Base-by-base conservation (phyloP, 768 basidiomycete genomes). In the Psilocybe subaeruginosa region DNA sequence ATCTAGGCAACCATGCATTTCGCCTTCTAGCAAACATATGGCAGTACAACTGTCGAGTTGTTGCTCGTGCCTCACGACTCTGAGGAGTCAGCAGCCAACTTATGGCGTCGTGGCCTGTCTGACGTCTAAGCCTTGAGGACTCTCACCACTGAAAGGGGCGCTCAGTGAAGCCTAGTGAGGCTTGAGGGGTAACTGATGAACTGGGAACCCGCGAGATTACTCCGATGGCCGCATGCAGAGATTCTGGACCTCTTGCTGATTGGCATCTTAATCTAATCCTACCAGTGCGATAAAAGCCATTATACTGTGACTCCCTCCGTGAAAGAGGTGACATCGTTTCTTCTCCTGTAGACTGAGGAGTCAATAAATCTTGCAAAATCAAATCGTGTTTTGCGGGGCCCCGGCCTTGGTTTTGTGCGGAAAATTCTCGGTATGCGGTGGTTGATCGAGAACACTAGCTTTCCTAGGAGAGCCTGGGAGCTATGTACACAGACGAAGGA, bases 371-470 rank as follows among this genome's bases (percentile, higher is more conserved):
- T 43, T n/a, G 41, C 14, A 11, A 5, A 43, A 14, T 43, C 41
- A 43, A 43, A 43, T 43, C n/a, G 9, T 12, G n/a, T 7, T 35
- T 11, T 12, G n/a, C 49, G 49, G 49, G 16, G 49, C 29, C 29
- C 19, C 48, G 48, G 48, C 4, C 14, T 23, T 49, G 48, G 48
- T n/a, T 49, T 11, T 8, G 48, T 49, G 46, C 56, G 56, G 56
- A 58, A 49, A 58, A 41, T 51, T 58, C 35, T 58, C 49, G 57
- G 48, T 58, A 29, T 29, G 27, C 49, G 7, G 19, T 16, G 14
- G 29, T 51, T 12, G 31, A 29, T 51, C 49, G 14, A 43, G 41
- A 43, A n/a, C 14, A 8, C 41, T 5, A 43, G 41, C 41, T 43
- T 43, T 43, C 33, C 11, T 35, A 23, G 33, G 33, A 11, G 33